Evolutionary conservation across 2,329 filamentous ascomycete species (phyloP).

Genomic region (Fusarium annulatum): DNA sequence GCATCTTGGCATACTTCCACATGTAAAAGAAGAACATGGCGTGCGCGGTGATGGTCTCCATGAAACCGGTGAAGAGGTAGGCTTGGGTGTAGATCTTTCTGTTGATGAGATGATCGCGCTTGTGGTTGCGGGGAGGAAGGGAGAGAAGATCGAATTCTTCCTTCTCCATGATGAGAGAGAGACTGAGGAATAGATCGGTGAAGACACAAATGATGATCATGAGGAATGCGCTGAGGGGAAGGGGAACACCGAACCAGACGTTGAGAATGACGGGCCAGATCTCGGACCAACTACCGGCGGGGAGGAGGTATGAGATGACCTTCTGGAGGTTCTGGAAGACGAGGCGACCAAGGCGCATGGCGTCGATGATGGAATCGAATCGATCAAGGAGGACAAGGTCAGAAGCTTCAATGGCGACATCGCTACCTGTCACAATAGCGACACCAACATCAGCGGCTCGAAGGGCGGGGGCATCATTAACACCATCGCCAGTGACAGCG

Average conservation of each 20-base stretch:
- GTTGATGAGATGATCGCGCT: constrained; percentile 63
- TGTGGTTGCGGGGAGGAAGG: constrained; percentile 62
- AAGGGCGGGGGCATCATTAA: constrained; percentile 74
- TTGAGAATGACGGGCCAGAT: constrained; percentile 68
- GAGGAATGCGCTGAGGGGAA: constrained; percentile 62
- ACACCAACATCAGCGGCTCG: constrained; percentile 77
- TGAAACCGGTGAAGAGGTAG: constrained; percentile 63
- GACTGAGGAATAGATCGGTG: constrained; percentile 63
- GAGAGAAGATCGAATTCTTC: constrained; percentile 65
- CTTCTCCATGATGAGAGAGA: constrained; percentile 66
- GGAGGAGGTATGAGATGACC: constrained; percentile 58
- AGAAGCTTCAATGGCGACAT: constrained; percentile 72
- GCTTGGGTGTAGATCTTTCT: constrained; percentile 62
- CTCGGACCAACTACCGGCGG: constrained; percentile 65
- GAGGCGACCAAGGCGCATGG: constrained; percentile 61
- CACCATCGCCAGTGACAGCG: constrained; percentile 80
- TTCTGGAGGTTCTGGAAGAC: constrained; percentile 57
- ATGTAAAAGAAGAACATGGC: constrained; percentile 67
- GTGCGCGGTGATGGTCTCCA: constrained; percentile 62
- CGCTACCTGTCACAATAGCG: constrained; percentile 71
- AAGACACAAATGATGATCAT: constrained; percentile 70
- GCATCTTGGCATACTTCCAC: constrained; percentile 60
- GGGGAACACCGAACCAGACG: constrained; percentile 65
- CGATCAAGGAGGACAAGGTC: constrained; percentile 77
- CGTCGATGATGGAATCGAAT: constrained; percentile 76